Evolutionary conservation across 208 protist genomes (phyloP).

Genomic region (Porcisia hertigi): DNA sequence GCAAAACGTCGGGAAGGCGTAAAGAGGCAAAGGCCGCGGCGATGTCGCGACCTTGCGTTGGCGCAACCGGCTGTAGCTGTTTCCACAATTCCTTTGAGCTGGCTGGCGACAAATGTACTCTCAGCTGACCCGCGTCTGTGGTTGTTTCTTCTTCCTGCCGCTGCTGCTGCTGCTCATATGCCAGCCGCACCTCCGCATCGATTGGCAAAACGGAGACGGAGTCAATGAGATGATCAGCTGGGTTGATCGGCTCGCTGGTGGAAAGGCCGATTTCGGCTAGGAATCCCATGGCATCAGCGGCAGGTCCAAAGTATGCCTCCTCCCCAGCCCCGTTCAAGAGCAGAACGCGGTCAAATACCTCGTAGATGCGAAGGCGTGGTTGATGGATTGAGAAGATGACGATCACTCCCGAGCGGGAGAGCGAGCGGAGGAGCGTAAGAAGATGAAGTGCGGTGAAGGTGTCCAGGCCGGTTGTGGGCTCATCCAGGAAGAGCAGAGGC

Average conservation of each 20-base stretch:
- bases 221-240: conserved; percentile 87
- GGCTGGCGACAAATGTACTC: neutral
- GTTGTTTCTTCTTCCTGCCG: neutral
- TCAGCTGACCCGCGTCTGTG: conserved; percentile 2
- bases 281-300: conserved; percentile 50
- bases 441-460: conserved; percentile 74
- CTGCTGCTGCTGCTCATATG: conserved; percentile 12
- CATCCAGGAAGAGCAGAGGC: conserved; percentile 74
- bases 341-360: conserved; percentile 73
- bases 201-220: conserved; percentile 37
- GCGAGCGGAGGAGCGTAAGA: conserved; percentile 45
- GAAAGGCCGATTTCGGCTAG: conserved; percentile 60
- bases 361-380: conserved; percentile 60
- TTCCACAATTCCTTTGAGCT: conserved; percentile 11
- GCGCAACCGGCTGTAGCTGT: neutral
- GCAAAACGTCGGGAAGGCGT: conserved; percentile 28
- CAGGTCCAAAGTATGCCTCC: conserved; percentile 83
- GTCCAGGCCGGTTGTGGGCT: conserved; percentile 88
- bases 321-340: conserved; percentile 77
- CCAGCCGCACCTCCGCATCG: conserved; percentile 21
- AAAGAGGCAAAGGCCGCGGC: conserved; percentile 46
- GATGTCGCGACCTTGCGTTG: conserved; percentile 44
- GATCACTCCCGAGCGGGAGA: conserved; percentile 44
- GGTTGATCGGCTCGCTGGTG: conserved; percentile 50
- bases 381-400: conserved; percentile 83